Evolutionary conservation across 2,329 filamentous ascomycete species (phyloP), one percentile per base, ranked within the genome.

Genomic region (Aureobasidium sp.): DNA sequence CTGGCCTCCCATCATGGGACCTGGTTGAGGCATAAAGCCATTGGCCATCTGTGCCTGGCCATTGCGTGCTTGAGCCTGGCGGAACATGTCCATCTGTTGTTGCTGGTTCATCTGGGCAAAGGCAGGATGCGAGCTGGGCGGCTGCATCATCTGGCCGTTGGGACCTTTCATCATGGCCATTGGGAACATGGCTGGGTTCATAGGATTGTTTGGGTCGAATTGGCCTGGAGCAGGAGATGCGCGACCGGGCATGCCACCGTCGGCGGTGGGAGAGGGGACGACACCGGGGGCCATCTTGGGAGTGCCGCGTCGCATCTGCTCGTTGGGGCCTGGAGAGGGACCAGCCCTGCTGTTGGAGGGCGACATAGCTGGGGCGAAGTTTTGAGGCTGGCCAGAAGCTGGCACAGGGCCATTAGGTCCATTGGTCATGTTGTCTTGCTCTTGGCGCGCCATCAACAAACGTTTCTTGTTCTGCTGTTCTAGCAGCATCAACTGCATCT

Each of bases 401-500:
- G 74, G 73, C 29, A 71, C 74, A 45, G 69, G 68, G 42, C 67
- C 69, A 34, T 79, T 79, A 29, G 81, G 82, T 55, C 79, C 66
- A 55, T 77, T 80, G 63, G 77, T 73, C 73, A 86, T 81, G 70
- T 77, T 84, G 65, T 92, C 90, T 73, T 93, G 89, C 71, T 91
- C 85, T 74, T 86, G 88, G 21, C 89, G 85, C 41, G 89, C 89
- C 88, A 91, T 91, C 79, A 91, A 85, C 53, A 93, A 79, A 21
- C 89, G 81, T 75, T 91, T 92, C 80, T 92, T 93, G 69, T 93
- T 93, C 75, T 93, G 89, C 74, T 92, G 89, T 75, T 93, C 89
- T 16, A 93, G 81, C 54, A 92, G 76, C 89, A 92, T 93, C 71
- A 93, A 77, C 73, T 93, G 89, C 89, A 92, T 92, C 77, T 93